Evolutionary conservation across 2,329 filamentous ascomycete genomes (phyloP), one percentile per base, ranked within the genome.

Genomic region (Trichoderma afroharzianum): DNA sequence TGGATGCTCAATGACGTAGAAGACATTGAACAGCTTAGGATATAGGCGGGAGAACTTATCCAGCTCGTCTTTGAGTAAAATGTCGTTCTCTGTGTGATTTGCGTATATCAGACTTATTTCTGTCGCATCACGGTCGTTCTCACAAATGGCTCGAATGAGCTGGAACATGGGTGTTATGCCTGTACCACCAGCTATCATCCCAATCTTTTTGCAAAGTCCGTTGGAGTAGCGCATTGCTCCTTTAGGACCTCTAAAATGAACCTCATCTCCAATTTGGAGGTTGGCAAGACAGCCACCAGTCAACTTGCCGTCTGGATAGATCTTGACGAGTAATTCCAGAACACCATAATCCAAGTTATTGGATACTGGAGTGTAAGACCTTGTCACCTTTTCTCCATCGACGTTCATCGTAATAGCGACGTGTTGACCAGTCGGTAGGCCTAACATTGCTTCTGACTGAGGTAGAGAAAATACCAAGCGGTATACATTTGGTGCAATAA

Each of bases 351-450:
- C 85, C 1, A 77, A 75, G 76, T 50, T 50, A 32, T 67, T 50
- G 5, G 63, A 67, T 32, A 97, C 97, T 0, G 95, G 95, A 0
- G 95, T 98, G 82, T 98, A 98, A 6, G 93, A 90, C 24, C 95
- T 88, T 76, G 97, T 94, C 8, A 67, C 32, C 6, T 78, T 80
- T 72, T 85, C 79, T 6, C 83, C 85, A 50, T 85, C 80, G 18
- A 88, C 76, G 2, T 77, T 79, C 3, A 85, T 85, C 64, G 83
- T 83, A 72, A 89, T 85, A 53, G 85, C 82, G 5, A 89, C 82
- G 73, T 89, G 87, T 75, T 89, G 87, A 7, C 88, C 87, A 11
- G 85, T 86, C 0, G 88, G 88, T 7, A 89, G 81, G 2, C 87
- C 87, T 1, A 88, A 81, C 0, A 87, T 80, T 2, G 82, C 81